Evolutionary conservation across 768 basidiomycete species (phyloP), one percentile per base, ranked within the genome.

Genomic region (Macrolepiota dolichaula): DNA sequence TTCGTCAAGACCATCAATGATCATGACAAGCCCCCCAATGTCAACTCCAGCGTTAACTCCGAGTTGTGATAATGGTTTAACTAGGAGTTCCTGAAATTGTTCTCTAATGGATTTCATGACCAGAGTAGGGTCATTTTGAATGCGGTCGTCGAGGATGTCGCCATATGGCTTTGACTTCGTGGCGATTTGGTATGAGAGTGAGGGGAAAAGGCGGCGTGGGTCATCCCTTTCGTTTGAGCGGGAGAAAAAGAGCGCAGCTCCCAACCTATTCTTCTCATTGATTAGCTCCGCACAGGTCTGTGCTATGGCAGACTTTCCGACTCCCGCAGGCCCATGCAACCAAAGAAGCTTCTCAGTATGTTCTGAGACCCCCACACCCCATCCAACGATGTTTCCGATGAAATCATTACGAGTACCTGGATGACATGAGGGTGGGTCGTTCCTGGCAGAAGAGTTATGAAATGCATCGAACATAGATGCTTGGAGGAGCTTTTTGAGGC

Each of bases 1-100:
- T 37, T 64, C 64, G 37, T 62, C 64, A 22, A 64, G 50, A 2
- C 64, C 64, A 32, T 64, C 64, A 22, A 47, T 11, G 46, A 47
- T 47, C 1, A 47, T 47, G 11, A 47, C 2, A 4, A 11, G 22
- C 9, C 19, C 46, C 19, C 12, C 24, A 19, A 47, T 12, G 19
- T 47, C 19, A 11, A 3, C 46, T 19, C 17, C 37, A 7, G 7
- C 29, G 25, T 25, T 19, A 17, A 47, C 5, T 7, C 46, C 11
- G 11, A 11, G 46, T 19, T 47, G 19, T 22, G 11, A 11, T 22
- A 47, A 25, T 11, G 46, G 46, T 19, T 47, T 47, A 6, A 24
- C 46, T 7, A 47, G 24, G 24, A 47, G 24, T 9, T 47, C 46
- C 2, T 15, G 46, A 12, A 24, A 49, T 24, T 57, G 46, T 24